Evolutionary conservation across 2,329 filamentous ascomycete species (phyloP), one percentile per base, ranked within the genome.

Genomic region (Hortaea werneckii): DNA sequence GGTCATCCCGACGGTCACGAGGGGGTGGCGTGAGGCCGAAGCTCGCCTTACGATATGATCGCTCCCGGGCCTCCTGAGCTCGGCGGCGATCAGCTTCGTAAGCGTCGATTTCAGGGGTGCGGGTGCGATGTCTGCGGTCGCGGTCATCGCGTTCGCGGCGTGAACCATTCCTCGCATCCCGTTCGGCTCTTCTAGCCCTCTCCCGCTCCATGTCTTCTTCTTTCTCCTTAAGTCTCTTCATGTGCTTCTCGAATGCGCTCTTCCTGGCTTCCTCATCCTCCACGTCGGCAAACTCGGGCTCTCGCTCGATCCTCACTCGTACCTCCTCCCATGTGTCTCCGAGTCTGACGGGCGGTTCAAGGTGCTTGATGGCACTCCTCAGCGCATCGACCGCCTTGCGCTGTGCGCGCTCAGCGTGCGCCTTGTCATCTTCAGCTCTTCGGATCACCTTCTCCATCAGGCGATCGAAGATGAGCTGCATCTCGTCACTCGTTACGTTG

Each of bases 71-170:
- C 47, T 89, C 88, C 61, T 92, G 89, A 38, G 90, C 90, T 65
- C 90, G 92, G 59, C 88, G 84, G 54, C 92, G 82, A 63, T 98
- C 92, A 49, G 89, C 92, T 67, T 96, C 92, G 66, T 98, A 98
- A 13, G 87, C 80, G 68, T 98, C 89, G 48, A 80, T 79, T 66
- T 96, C 92, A 58, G 88, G 87, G 62, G 86, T 94, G 57, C 79
- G 78, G 57, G 86, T 75, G 54, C 71, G 71, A 37, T 66, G 62
- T 37, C 45, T 39, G 27, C 60, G 60, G 47, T 58, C 53, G 53
- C 52, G 48, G 30, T 56, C 54, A 27, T 66, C 65, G 53, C 68
- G 64, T 46, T 64, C 61, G 48, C 77, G 57, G 45, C 66, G 66
- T 50, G 65, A 62, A 44, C 63, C 65, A 45, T 63, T 61, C 48